Evolutionary conservation across 768 basidiomycete species (phyloP).

Genomic region (Mycena haematopus): DNA sequence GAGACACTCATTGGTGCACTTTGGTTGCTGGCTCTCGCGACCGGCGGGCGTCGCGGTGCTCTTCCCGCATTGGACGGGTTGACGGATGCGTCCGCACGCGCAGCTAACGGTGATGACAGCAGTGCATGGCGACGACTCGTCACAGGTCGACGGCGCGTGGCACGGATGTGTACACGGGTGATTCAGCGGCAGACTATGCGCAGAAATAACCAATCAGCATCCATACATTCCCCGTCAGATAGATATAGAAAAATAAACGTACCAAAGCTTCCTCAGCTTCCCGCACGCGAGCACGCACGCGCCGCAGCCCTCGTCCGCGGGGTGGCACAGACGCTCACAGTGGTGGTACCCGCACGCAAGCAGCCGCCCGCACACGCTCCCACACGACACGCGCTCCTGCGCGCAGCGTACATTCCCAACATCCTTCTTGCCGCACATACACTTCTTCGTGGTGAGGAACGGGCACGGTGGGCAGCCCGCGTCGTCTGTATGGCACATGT

Average conservation of each 20-base stretch:
- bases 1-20: slow-evolving; percentile 85
- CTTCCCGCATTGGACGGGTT: slow-evolving; percentile 76
- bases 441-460: slow-evolving; percentile 76
- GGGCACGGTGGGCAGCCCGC: slow-evolving; percentile 85
- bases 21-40: slow-evolving; percentile 51
- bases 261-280: slow-evolving; percentile 88
- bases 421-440: slow-evolving; percentile 88
- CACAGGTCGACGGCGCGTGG: slow-evolving; percentile 88
- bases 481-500: slow-evolving; percentile 82
- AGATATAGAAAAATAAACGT: slow-evolving; percentile 33
- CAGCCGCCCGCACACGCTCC: slow-evolving; percentile 76
- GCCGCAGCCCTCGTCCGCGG: slow-evolving; percentile 68
- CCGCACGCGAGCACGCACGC: slow-evolving; percentile 79
- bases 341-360: slow-evolving; percentile 89
- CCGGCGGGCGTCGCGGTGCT: slow-evolving; percentile 51
- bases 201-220: slow-evolving; percentile 4
- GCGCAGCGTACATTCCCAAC: slow-evolving; percentile 86
- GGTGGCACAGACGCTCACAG: slow-evolving; percentile 86
- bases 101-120: slow-evolving; percentile 73
- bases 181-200: slow-evolving; percentile 64
- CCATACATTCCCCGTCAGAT: not conserved
- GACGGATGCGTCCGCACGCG: slow-evolving; percentile 82
- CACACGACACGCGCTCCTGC: slow-evolving; percentile 83
- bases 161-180: slow-evolving; percentile 83
- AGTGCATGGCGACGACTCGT: slow-evolving; percentile 80